Evolutionary conservation across 768 basidiomycete species (phyloP).

Genomic region (Phlegmacium glaucopus): DNA sequence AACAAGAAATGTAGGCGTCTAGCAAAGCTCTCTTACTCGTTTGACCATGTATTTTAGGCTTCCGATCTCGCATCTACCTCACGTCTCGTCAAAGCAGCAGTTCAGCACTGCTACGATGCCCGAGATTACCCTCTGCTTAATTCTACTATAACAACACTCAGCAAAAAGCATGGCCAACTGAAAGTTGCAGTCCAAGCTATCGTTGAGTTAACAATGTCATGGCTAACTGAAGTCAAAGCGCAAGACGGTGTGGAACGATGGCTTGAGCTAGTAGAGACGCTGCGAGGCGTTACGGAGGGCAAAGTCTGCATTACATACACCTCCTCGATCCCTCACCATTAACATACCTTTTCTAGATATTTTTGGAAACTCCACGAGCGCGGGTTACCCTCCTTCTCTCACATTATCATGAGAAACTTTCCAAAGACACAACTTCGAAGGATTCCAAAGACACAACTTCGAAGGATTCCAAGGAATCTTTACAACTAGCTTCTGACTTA

Average conservation of each 20-base stretch:
- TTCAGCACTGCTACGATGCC: slow-evolving; percentile 69
- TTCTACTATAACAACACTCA: slow-evolving; percentile 60
- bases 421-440: slow-evolving; percentile 39
- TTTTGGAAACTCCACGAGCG: slow-evolving; percentile 94
- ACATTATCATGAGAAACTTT: slow-evolving; percentile 76
- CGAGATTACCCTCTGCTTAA: slow-evolving; percentile 71
- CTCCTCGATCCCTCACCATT: neutral
- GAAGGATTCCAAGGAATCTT: slow-evolving; percentile 58
- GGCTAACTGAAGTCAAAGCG: slow-evolving; percentile 74
- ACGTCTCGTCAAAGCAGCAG: slow-evolving; percentile 71
- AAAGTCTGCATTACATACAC: slow-evolving; percentile 54
- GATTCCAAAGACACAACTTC: slow-evolving; percentile 58
- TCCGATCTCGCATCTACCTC: slow-evolving; percentile 92
- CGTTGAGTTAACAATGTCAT: slow-evolving; percentile 81
- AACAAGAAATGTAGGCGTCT: slow-evolving; percentile 73
- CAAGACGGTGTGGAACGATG: slow-evolving; percentile 69
- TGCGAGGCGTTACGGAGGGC: slow-evolving; percentile 92
- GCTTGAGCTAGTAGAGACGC: slow-evolving; percentile 85
- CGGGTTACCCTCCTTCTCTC: slow-evolving; percentile 88
- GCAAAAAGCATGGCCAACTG: slow-evolving; percentile 97
- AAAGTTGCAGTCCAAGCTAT: slow-evolving; percentile 89
- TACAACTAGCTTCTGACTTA: slow-evolving; percentile 87
- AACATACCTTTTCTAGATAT: slow-evolving; percentile 56
- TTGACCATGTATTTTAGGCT: slow-evolving; percentile 50
- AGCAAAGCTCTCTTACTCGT: neutral